Evolutionary conservation across 2,329 filamentous ascomycete genomes (phyloP).

Genomic region (Mariannaea sp.): DNA sequence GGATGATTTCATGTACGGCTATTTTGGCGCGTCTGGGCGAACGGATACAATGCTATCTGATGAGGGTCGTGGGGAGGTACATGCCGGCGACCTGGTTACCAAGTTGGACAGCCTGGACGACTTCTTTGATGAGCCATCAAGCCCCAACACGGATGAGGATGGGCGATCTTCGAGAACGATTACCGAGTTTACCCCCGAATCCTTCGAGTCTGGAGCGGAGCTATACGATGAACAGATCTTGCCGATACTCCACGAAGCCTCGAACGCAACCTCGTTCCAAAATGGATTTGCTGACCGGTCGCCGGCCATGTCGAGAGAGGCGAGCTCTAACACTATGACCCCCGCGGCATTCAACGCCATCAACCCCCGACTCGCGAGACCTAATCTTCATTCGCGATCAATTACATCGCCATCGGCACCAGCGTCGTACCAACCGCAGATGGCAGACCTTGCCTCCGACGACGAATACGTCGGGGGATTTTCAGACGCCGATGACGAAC

Average conservation of each 20-base stretch:
- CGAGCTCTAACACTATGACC: slow-evolving; percentile 65
- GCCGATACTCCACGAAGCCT: slow-evolving; percentile 87
- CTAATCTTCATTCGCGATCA: slow-evolving; percentile 77
- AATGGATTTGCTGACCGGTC: slow-evolving; percentile 83
- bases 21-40: slow-evolving; percentile 73
- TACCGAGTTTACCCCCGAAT: slow-evolving; percentile 67
- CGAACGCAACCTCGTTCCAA: slow-evolving; percentile 79
- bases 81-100: slow-evolving; percentile 76
- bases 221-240: slow-evolving; percentile 93
- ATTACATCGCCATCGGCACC: slow-evolving; percentile 78
- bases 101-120: slow-evolving; percentile 81
- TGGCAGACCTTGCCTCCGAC: slow-evolving; percentile 70
- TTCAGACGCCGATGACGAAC: slow-evolving; percentile 75
- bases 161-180: slow-evolving; percentile 65
- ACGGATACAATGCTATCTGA: slow-evolving; percentile 94
- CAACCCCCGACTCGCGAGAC: slow-evolving; percentile 52
- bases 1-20: slow-evolving; percentile 84
- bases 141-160: slow-evolving; percentile 62
- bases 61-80: slow-evolving; percentile 71
- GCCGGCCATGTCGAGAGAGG: slow-evolving; percentile 63
- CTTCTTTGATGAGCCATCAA: slow-evolving; percentile 75
- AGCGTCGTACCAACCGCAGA: slow-evolving; percentile 57
- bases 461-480: slow-evolving; percentile 77
- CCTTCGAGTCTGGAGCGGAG: slow-evolving; percentile 75
- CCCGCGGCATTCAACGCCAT: slow-evolving; percentile 61